Evolutionary conservation across 306 rosid genomes (phyloP).

Genomic region (Lathyrus sativus): DNA sequence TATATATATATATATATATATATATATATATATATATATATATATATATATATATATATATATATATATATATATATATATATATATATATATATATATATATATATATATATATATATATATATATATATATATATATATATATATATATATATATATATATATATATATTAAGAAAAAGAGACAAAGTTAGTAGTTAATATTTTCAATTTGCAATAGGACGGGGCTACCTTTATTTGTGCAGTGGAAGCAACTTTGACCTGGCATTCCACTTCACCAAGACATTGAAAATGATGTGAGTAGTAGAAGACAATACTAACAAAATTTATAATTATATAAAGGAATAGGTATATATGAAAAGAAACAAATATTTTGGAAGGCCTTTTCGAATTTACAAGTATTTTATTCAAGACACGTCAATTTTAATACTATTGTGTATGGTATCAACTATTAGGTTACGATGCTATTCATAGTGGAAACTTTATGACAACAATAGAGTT

Average conservation of each 20-base stretch:
- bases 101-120: too few relatives aligned
- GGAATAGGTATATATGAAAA: conserved; percentile 37
- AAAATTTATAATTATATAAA: conserved; percentile 37
- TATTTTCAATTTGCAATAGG: conserved; percentile 37
- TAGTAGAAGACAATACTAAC: conserved; percentile 61
- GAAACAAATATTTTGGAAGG: conserved; percentile 52
- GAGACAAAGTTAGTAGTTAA: conserved; percentile 14
- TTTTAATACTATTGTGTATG: not conserved
- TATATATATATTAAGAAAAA: not conserved
- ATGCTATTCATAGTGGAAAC: too few relatives aligned
- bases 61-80: too few relatives aligned
- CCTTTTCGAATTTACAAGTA: conserved; percentile 44
- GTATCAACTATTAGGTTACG: too few relatives aligned
- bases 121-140: too few relatives aligned
- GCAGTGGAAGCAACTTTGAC: conserved; percentile 51
- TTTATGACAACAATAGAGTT: too few relatives aligned
- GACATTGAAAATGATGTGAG: conserved; percentile 72
- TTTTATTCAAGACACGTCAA: conserved; percentile 54
- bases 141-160: too few relatives aligned
- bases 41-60: too few relatives aligned
- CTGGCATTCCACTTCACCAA: conserved; percentile 72
- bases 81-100: too few relatives aligned
- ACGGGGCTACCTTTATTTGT: conserved; percentile 34
- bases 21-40: too few relatives aligned
- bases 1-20: too few relatives aligned